Conservation (phyloP, 768 basidiomycete species). For the Cantharellus anzutake region DNA sequence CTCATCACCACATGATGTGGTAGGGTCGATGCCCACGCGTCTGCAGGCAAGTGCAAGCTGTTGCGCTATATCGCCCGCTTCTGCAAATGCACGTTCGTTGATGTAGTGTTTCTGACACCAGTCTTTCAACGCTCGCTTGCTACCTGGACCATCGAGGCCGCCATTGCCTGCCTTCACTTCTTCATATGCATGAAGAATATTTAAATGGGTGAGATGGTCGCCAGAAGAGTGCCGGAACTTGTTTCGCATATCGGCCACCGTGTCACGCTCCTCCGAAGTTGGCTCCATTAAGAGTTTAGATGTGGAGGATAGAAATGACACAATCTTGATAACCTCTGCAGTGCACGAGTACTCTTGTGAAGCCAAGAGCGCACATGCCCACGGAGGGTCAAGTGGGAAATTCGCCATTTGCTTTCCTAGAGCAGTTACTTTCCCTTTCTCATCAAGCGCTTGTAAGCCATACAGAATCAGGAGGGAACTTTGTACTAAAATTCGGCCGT, state of each 20-base stretch:
- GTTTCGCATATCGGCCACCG: conserved; percentile 42
- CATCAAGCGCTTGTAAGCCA: conserved; percentile 61
- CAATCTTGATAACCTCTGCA: conserved; percentile 60
- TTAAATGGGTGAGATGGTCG: conserved; percentile 81
- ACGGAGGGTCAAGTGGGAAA: conserved; percentile 83
- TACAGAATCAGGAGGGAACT: conserved; percentile 31
- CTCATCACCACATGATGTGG: conserved; percentile 36
- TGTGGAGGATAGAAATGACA: conserved; percentile 66
- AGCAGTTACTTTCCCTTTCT: conserved; percentile 41
- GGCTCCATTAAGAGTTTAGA: conserved; percentile 65
- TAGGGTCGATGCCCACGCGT: conserved; percentile 40
- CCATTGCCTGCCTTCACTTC: conserved; percentile 25
- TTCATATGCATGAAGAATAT: conserved; percentile 64
- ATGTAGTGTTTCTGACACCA: conserved; percentile 81
- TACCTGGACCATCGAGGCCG: conserved; percentile 17
- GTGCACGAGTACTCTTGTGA: conserved; percentile 58
- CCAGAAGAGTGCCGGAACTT: conserved; percentile 74
- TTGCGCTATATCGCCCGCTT: conserved; percentile 59
- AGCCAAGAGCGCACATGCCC: conserved; percentile 61
- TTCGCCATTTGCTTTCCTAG: conserved; percentile 68
- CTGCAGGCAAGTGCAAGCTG: conserved; percentile 56
- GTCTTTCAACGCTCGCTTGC: conserved; percentile 15
- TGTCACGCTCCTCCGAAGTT: conserved; percentile 31
- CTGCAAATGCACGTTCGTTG: conserved; percentile 60
- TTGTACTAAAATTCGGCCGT: conserved; percentile 12